Evolutionary conservation across 495 filamentous ascomycete genomes (phyloP), one percentile per base, ranked within the genome.

Genomic region (Aspergillus leporis): DNA sequence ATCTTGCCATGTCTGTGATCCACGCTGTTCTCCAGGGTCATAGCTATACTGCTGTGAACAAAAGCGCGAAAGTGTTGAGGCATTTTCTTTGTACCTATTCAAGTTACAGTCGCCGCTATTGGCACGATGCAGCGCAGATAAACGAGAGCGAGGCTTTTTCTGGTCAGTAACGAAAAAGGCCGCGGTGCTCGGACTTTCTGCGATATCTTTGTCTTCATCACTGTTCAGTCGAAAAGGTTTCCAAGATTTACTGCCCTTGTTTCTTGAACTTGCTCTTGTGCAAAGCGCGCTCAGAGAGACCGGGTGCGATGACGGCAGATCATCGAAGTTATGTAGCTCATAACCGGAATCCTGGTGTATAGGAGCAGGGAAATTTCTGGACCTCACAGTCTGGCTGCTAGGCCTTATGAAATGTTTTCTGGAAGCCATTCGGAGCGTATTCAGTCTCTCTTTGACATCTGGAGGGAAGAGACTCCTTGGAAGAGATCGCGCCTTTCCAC

Each of bases 261-360:
- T 64, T 23, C 61, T 50, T 10, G 64, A 57, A 36, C 58, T 51
- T 4, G 56, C 49, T 55, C 52, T 62, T 2, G 32, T 56, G 31
- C 52, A 63, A 9, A 69, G 32, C 8, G 65, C 53, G 22, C 58
- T 60, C 28, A 70, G 41, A 38, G 64, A 58, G n/a, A 73, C 47
- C 2, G 67, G 67, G 14, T 60, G 61, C 23, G 68, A 66, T 9
- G 66, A 73, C 5, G 62, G 60, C 16, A 73, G 55, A 0, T 65
- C 60, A 47, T 61, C 58, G 30, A 66, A 41, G 28, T 61, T 56
- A 50, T 52, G 45, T 12, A 69, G 49, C 46, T 73, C 70, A 30
- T 63, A 47, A 16, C 40, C 34, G 19, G 21, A 22, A 51, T 41
- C 30, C 9, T 40, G 53, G 14, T 23, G 40, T 21, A 46, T 50